Base-by-base conservation (phyloP, 1,139 yeast species). In the Zygoascus sp. region DNA sequence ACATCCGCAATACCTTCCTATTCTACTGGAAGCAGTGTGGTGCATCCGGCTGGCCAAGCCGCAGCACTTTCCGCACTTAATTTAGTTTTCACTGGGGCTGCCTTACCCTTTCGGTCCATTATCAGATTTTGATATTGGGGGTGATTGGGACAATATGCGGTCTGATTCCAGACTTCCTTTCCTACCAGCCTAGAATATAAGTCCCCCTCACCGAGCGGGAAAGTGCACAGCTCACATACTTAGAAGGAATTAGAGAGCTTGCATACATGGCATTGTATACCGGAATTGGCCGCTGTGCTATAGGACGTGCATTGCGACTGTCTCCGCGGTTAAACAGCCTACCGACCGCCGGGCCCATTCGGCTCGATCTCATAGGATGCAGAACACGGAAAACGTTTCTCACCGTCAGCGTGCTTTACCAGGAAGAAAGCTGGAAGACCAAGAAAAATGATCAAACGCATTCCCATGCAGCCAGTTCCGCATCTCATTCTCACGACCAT, bases 401-500 rank as follows among this genome's bases (percentile, higher is more conserved):
- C 8, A 30, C 34, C 8, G 34, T 30, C 8, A 30, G 16, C 15
- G 34, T 30, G 34, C 15, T 30, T n/a, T 30, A 30, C 34, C 34
- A 30, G 8, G 34, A 30, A 15, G 34, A 13, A 11, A 16, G n/a
- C n/a, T n/a, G 34, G 5, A 30, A 30, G 17, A 13, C 34, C n/a
- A 30, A 30, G 7, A 15, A 15, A 9, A 16, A 30, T 30, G 8
- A 13, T 13, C 15, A 3, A 15, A n/a, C 13, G 34, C 34, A 30
- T 15, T 13, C n/a, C n/a, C n/a, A n/a, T n/a, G n/a, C n/a, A n/a
- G n/a, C n/a, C n/a, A n/a, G n/a, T n/a, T n/a, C 28, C n/a, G 28
- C n/a, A 25, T 3, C 5, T 30, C 15, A 11, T 30, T 13, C n/a
- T 5, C 47, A 49, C 40, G 34, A 27, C 10, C 56, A 54, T 40